Conservation (phyloP, 805 yeast species). For the Pichia kluyveri region DNA sequence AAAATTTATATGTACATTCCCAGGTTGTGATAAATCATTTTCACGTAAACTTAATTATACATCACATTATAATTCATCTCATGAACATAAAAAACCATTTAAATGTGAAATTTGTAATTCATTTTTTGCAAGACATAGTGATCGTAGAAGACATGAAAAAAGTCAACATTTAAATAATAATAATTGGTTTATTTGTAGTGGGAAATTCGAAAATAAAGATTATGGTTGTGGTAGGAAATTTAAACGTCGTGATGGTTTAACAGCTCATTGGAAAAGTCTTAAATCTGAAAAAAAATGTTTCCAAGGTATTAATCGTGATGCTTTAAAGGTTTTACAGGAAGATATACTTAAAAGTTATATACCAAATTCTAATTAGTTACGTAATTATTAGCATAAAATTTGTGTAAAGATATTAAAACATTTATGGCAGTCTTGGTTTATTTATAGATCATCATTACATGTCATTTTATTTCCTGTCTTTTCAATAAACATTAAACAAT, state of each 20-base stretch:
- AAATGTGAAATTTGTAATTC: conserved; percentile 22
- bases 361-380: too few relatives aligned
- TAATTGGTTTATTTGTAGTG: conserved; percentile 24
- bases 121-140: conserved; percentile 27
- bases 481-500: not conserved
- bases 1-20: conserved; percentile 19
- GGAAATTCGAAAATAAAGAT: conserved; percentile 19
- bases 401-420: too few relatives aligned
- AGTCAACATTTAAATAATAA: conserved; percentile 22
- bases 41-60: conserved; percentile 27
- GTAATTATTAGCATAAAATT: too few relatives aligned
- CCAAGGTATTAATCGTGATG: conserved; percentile 8
- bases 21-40: conserved; percentile 23
- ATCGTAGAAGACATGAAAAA: conserved; percentile 27
- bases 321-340: not conserved
- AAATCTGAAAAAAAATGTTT: conserved; percentile 28
- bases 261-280: conserved; percentile 29
- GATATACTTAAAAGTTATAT: not conserved
- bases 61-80: conserved; percentile 27
- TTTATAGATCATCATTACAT: too few relatives aligned
- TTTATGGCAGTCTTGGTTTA: too few relatives aligned
- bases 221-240: conserved; percentile 28
- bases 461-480: too few relatives aligned
- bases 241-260: conserved; percentile 27
- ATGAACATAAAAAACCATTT: conserved; percentile 27